Percentiles rank a stretch among this genome's conserved stretches.
Conservation (phyloP, 116 monocot genomes). For the Phalaenopsis hybrid region DNA sequence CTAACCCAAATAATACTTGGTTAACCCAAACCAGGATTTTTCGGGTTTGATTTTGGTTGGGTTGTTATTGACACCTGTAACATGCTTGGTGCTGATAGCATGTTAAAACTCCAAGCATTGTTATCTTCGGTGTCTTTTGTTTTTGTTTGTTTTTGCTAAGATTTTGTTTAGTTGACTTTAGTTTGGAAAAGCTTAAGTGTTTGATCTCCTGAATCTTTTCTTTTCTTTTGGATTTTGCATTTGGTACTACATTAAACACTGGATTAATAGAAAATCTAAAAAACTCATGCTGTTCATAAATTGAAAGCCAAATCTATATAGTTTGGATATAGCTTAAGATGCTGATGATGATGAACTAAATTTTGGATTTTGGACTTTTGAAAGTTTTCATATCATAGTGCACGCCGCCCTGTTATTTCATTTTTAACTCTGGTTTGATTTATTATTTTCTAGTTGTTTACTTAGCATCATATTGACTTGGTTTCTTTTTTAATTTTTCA, state of each 20-base stretch:
- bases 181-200: no score
- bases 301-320: neutral
- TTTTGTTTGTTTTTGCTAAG: no score
- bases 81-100: no score
- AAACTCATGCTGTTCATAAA: neutral
- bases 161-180: no score
- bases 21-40: no score
- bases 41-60: no score
- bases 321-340: neutral
- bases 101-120: no score
- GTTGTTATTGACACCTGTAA: no score
- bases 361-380: neutral
- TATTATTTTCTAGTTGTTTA: neutral
- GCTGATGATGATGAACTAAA: neutral
- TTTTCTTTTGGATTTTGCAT: neutral
- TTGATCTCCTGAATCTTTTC: no score
- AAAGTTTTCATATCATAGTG: neutral
- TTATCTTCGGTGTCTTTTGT: no score
- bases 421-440: neutral
- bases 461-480: neutral
- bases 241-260: neutral
- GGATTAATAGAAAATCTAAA: neutral
- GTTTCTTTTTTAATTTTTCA: conserved; percentile 4
- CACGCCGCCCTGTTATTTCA: neutral
- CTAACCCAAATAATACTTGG: no score